A percentile compares a stretch with the other conserved stretches of the same genome.
These are phyloP conservation scores for Microdochium trichocladiopsis DNA, from an alignment of 2,329 filamentous ascomycete genomes.

Conservation along the genomic window DNA sequence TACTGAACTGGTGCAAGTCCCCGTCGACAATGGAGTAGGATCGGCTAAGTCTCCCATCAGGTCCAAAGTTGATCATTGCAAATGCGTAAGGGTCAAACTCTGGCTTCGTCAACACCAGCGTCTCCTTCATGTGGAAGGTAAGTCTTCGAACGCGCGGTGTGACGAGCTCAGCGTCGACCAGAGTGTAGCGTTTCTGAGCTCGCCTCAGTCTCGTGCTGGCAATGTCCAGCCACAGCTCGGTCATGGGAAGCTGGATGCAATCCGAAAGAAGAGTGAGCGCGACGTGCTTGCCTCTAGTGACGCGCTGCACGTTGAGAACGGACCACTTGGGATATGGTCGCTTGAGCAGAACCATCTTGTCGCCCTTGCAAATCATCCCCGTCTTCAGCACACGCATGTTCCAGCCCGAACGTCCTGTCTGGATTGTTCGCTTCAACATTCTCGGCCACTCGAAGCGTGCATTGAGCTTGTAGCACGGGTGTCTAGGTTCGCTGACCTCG, in stretches of 20 bases:
- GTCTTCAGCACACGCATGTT: conserved; percentile 1
- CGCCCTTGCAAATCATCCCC: neutral
- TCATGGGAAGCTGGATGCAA: conserved; percentile 1
- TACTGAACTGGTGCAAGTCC: neutral
- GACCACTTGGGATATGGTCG: conserved; percentile 1
- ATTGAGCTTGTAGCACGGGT: conserved; percentile 2
- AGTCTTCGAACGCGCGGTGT: neutral
- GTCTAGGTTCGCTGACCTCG: conserved; percentile 1
- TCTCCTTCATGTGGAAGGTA: neutral
- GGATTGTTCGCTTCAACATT: neutral
- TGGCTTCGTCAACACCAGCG: neutral
- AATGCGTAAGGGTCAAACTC: neutral
- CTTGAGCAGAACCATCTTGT: neutral
- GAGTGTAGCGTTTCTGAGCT: neutral
- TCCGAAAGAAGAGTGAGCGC: neutral
- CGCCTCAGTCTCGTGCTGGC: neutral
- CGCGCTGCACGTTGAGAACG: conserved; percentile 1
- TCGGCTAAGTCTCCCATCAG: neutral
- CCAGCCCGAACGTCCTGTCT: conserved; percentile 1
- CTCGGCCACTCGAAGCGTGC: conserved; percentile 1
- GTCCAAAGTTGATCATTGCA: conserved; percentile 1
- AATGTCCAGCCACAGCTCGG: neutral
- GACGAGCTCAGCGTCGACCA: neutral
- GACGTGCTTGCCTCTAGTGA: neutral
- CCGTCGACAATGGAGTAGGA: conserved; percentile 1